Evolutionary conservation across 2,329 filamentous ascomycete species (phyloP).

Genomic region (Fusarium poae): DNA sequence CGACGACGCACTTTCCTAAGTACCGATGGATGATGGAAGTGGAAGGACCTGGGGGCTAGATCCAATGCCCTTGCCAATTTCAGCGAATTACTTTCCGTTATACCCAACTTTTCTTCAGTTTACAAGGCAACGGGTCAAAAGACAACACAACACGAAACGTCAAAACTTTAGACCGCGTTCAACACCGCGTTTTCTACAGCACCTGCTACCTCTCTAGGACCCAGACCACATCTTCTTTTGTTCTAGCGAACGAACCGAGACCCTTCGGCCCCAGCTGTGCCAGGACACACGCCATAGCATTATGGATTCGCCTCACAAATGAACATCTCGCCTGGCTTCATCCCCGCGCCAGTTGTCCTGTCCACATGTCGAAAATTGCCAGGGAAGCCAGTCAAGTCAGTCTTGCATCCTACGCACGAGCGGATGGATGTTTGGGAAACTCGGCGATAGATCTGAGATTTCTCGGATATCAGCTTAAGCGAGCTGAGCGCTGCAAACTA

Average conservation of each 20-base stretch:
- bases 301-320: conserved; percentile 35
- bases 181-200: conserved; percentile 22
- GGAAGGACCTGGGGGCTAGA: conserved; percentile 12
- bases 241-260: conserved; percentile 20
- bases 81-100: conserved; percentile 24
- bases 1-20: conserved; percentile 25
- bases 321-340: conserved; percentile 38
- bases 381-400: conserved; percentile 15
- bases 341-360: conserved; percentile 32
- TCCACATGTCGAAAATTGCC: conserved; percentile 23
- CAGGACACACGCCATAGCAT: conserved; percentile 33
- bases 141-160: conserved; percentile 36
- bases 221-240: conserved; percentile 16
- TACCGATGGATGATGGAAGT: conserved; percentile 26
- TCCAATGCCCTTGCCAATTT: conserved; percentile 12
- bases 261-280: conserved; percentile 8
- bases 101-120: conserved; percentile 5
- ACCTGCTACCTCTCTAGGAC: conserved; percentile 22
- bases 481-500: conserved; percentile 24
- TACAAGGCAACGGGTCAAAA: conserved; percentile 23
- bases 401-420: conserved; percentile 3
- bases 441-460: conserved; percentile 34
- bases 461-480: conserved; percentile 18
- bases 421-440: conserved; percentile 22
- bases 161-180: conserved; percentile 18